phyloP scores from a whole-genome alignment of 495 filamentous ascomycete species.

The Aspergillus steynii region DNA sequence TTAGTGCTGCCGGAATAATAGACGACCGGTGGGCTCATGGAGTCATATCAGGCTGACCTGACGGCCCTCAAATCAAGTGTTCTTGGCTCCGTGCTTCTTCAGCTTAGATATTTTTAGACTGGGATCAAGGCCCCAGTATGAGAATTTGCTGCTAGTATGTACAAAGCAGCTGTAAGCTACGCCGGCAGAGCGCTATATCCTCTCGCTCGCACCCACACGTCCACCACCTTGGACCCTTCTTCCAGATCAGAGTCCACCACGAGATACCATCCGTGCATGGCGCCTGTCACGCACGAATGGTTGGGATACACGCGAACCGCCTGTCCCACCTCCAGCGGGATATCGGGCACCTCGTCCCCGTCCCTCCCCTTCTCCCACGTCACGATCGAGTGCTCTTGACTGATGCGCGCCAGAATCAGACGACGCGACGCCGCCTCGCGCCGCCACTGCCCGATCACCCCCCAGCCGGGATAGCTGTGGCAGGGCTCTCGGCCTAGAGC shows the following conservation, averaged over 20 bases:
- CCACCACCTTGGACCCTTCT: conserved; percentile 59
- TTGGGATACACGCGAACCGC: conserved; percentile 77
- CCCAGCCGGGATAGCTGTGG: conserved; percentile 69
- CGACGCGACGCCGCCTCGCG: conserved; percentile 5
- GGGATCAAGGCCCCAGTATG: background rate
- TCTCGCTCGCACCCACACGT: conserved; percentile 61
- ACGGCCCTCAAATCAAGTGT: background rate
- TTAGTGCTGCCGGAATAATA: background rate
- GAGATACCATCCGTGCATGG: conserved; percentile 71
- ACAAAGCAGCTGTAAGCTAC: background rate
- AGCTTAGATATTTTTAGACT: background rate
- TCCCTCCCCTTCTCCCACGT: conserved; percentile 23
- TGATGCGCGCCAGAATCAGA: conserved; percentile 31
- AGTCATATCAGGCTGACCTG: background rate
- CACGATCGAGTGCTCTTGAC: conserved; percentile 40
- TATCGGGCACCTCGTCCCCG: conserved; percentile 3
- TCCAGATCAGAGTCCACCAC: conserved; percentile 65
- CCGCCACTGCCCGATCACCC: conserved; percentile 65
- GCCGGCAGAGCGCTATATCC: background rate
- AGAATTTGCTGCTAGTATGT: too few relatives aligned
- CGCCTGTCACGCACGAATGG: conserved; percentile 79
- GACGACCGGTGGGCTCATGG: background rate
- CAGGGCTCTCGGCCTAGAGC: conserved; percentile 79
- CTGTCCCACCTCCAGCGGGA: conserved; percentile 40
- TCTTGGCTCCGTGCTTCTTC: background rate